Evolutionary conservation across 2,329 filamentous ascomycete genomes (phyloP).

Genomic region (Clarireedia paspali): DNA sequence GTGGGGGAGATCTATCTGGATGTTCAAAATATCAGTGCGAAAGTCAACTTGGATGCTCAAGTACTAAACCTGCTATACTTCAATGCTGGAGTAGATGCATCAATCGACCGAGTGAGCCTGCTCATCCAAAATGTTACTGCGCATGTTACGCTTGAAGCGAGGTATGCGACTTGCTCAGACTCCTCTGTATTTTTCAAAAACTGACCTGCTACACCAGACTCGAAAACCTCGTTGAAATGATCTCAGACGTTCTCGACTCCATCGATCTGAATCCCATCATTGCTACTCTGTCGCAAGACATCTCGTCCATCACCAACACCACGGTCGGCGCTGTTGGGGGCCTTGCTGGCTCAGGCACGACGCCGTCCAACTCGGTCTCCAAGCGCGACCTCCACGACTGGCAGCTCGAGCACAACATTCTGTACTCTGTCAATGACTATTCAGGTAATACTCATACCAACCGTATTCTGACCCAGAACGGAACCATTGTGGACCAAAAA

Average conservation of each 20-base stretch:
- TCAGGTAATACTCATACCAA: constrained; percentile 48
- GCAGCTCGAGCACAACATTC: constrained; percentile 47
- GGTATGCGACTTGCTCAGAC: too few relatives aligned
- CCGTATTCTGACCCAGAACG: constrained; percentile 46
- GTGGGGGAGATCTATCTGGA: too few relatives aligned
- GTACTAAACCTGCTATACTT: too few relatives aligned
- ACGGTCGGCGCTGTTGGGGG: constrained; percentile 16
- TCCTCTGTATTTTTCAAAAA: constrained; percentile 40
- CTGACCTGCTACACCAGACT: constrained; percentile 52
- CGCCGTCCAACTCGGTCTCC: constrained; percentile 12
- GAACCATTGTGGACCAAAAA: constrained; percentile 44
- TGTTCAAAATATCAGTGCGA: too few relatives aligned
- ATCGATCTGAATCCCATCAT: constrained; percentile 55
- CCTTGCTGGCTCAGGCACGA: too few relatives aligned
- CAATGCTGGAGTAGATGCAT: too few relatives aligned
- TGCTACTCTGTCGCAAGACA: constrained; percentile 43
- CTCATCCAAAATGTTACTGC: too few relatives aligned
- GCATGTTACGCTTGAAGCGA: too few relatives aligned
- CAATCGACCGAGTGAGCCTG: too few relatives aligned
- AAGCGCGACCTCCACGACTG: constrained; percentile 27
- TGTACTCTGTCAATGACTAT: constrained; percentile 55
- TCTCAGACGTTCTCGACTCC: constrained; percentile 48
- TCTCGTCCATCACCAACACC: constrained; percentile 41
- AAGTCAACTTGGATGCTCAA: too few relatives aligned
- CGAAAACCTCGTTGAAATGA: constrained; percentile 52